Evolutionary conservation across 2,329 filamentous ascomycete species (phyloP).

Genomic region (Tolypocladium sp.): DNA sequence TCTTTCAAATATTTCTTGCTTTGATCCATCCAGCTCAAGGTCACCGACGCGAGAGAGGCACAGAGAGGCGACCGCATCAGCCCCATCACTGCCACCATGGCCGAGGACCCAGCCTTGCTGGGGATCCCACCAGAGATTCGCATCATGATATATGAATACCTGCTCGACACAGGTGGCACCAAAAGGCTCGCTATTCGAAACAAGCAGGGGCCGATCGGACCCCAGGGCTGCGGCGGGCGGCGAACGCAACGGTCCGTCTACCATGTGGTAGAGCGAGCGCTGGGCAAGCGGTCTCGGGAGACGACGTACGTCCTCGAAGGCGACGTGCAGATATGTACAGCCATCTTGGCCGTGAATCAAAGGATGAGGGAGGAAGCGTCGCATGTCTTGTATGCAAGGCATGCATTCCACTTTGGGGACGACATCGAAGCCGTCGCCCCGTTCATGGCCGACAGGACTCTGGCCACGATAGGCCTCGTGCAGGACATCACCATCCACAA

Average conservation of each 20-base stretch:
- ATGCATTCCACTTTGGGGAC: constrained; percentile 50
- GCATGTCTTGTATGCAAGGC: constrained; percentile 43
- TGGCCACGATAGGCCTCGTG: constrained; percentile 35
- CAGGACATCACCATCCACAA: constrained; percentile 45
- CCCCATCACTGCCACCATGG: constrained; percentile 6
- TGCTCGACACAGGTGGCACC: constrained; percentile 31
- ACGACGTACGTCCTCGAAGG: constrained; percentile 41
- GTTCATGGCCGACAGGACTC: constrained; percentile 48
- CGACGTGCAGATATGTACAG: constrained; percentile 24
- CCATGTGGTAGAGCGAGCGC: constrained; percentile 28
- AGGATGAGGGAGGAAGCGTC: constrained; percentile 46
- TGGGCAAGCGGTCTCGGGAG: constrained; percentile 30
- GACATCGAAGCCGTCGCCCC: constrained; percentile 52
- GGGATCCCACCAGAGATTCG: constrained; percentile 31
- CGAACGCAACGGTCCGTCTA: constrained; percentile 25
- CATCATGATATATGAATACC: constrained; percentile 32
- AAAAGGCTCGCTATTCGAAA: constrained; percentile 31
- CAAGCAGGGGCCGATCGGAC: not conserved
- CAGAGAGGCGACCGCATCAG: too few relatives aligned
- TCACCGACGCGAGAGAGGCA: too few relatives aligned
- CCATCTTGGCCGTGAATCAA: constrained; percentile 36
- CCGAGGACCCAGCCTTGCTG: constrained; percentile 16
- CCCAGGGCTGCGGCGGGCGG: constrained; percentile 3
- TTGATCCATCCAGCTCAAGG: too few relatives aligned
- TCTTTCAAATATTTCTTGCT: too few relatives aligned